Evolutionary conservation across 805 yeast species (phyloP).

Genomic region (Candida andamanensis): DNA sequence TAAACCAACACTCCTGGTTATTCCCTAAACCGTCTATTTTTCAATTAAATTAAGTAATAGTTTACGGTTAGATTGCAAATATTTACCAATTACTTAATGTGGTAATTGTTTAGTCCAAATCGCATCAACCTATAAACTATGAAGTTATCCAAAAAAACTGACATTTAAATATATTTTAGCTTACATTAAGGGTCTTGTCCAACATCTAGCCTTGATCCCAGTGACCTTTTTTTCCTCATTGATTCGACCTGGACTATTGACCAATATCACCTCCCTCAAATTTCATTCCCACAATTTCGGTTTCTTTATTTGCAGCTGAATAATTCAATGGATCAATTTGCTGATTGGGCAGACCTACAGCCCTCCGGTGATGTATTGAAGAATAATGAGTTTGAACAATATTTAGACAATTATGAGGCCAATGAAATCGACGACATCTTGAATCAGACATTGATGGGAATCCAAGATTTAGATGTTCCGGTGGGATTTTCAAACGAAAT

Average conservation of each 20-base stretch:
- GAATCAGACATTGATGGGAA: constrained; percentile 49
- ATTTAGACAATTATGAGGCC: constrained; percentile 36
- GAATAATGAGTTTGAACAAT: constrained; percentile 50
- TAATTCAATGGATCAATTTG: constrained; percentile 21
- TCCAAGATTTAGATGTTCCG: constrained; percentile 65
- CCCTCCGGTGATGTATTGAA: constrained; percentile 43
- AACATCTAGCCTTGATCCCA: too few relatives aligned
- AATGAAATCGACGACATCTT: constrained; percentile 53
- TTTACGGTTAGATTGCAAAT: constrained; percentile 9
- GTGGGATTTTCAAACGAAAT: constrained; percentile 30
- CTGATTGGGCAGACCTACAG: constrained; percentile 27
- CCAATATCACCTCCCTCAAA: background rate
- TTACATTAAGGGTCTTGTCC: too few relatives aligned
- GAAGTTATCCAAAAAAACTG: constrained; percentile 5
- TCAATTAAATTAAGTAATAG: background rate
- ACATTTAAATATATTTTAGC: too few relatives aligned
- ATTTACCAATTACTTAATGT: constrained; percentile 19
- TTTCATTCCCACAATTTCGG: background rate
- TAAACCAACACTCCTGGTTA: background rate
- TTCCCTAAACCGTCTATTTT: too few relatives aligned
- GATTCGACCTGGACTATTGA: constrained; percentile 1
- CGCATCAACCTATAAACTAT: constrained; percentile 10
- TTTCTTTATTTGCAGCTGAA: too few relatives aligned
- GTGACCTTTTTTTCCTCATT: background rate
- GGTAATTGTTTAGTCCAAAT: constrained; percentile 15